Evolutionary conservation across 768 basidiomycete genomes (phyloP), one percentile per base, ranked within the genome.

Genomic region (Cubamyces sp.): DNA sequence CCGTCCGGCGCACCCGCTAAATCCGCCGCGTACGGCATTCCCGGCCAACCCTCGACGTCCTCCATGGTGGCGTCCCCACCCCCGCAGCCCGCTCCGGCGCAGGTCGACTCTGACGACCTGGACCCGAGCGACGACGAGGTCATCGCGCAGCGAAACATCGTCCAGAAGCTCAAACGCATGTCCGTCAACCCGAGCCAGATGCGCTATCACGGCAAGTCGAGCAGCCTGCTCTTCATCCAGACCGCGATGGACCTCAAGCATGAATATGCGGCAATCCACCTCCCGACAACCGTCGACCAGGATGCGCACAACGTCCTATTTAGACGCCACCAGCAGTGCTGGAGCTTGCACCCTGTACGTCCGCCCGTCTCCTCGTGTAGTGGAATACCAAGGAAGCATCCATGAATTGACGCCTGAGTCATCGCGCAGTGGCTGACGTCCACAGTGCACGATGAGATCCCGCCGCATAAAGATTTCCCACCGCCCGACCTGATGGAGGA

Each of bases 341-440:
- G 84, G 86, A 71, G 75, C 5, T 63, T 74, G 45, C 81, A 80
- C 48, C 71, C 78, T 11, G 84, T 84, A 49, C 52, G 80, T 73
- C 50, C 49, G n/a, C 16, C 19, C 39, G 4, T n/a, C 23, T 41
- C 42, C 28, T 26, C 8, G 28, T 39, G 28, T 15, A 40, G 40
- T 34, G 34, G 34, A 34, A 34, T 11, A 5, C 1, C 34, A 34
- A 9, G 34, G 34, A 34, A 37, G 19, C 57, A 51, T 45, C 59
- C 19, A 16, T n/a, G 25, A 1, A 11, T 34, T 41, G 30, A 49
- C 14, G 48, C 48, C 15, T 26, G 19, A 19, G 19, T 18, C n/a
- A 14, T 46, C 12, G 18, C 53, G 37, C 48, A 73, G 71, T 73
- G 72, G 72, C 54, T 73, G n/a, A 57, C 69, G 19, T 60, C 67